Conservation (phyloP, 2,329 filamentous ascomycete genomes). For the Talaromyces verruculosus region DNA sequence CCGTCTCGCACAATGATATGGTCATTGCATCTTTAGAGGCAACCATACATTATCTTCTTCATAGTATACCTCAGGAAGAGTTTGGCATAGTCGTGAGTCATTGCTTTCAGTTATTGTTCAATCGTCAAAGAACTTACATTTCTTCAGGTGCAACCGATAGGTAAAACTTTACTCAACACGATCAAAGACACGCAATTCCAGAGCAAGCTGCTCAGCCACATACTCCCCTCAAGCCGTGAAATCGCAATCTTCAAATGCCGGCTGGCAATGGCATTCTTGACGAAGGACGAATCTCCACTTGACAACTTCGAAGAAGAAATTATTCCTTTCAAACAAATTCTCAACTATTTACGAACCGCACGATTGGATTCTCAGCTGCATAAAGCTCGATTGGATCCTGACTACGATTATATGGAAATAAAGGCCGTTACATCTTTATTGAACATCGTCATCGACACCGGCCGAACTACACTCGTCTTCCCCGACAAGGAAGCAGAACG, state of each 20-base stretch:
- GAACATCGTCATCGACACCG: conserved; percentile 72
- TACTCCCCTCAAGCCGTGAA: conserved; percentile 38
- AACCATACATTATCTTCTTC: conserved; percentile 34
- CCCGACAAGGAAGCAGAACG: conserved; percentile 39
- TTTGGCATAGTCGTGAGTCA: conserved; percentile 28
- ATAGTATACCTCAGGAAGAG: conserved; percentile 27
- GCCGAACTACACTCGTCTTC: conserved; percentile 39
- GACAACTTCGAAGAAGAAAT: conserved; percentile 30
- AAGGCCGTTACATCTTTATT: conserved; percentile 66
- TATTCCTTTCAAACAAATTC: conserved; percentile 35
- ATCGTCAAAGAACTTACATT: background rate
- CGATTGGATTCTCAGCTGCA: conserved; percentile 36
- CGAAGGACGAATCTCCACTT: conserved; percentile 30
- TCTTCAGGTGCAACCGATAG: conserved; percentile 33
- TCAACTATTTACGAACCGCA: conserved; percentile 29
- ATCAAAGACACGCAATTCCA: conserved; percentile 42
- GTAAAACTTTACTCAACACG: conserved; percentile 31
- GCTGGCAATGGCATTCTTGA: conserved; percentile 41
- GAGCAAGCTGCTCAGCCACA: conserved; percentile 42
- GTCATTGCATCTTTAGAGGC: conserved; percentile 37
- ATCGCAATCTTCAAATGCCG: conserved; percentile 43
- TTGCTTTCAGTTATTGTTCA: background rate
- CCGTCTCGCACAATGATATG: conserved; percentile 31
- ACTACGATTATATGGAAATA: conserved; percentile 65
- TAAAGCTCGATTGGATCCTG: conserved; percentile 26